These are phyloP conservation scores for Leptodontidium sp. DNA, from an alignment of 2,329 filamentous ascomycete genomes.

Conservation along the genomic window DNA sequence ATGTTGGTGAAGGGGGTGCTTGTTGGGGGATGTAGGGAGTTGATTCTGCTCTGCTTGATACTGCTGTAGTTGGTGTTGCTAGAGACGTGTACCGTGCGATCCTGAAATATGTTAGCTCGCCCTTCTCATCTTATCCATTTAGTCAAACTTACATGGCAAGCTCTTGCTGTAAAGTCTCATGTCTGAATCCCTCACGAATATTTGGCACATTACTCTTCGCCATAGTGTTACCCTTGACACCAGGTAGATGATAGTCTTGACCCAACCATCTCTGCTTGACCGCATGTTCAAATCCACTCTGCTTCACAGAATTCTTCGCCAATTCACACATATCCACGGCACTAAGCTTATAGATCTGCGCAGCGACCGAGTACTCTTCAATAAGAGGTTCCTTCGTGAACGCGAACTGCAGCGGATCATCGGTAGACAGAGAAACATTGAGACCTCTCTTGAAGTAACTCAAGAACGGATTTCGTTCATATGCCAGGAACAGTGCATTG, in stretches of 20 bases:
- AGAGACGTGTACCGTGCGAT: constrained; percentile 47
- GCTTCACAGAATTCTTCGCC: constrained; percentile 93
- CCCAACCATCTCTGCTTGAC: constrained; percentile 95
- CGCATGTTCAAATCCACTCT: constrained; percentile 90
- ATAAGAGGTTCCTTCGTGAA: constrained; percentile 98
- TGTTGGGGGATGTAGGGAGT: constrained; percentile 34
- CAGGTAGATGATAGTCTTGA: constrained; percentile 76
- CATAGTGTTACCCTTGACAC: constrained; percentile 87
- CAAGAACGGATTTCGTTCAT: constrained; percentile 95
- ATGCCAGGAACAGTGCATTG: constrained; percentile 94
- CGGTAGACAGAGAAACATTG: constrained; percentile 95
- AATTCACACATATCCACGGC: constrained; percentile 99
- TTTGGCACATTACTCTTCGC: constrained; percentile 97
- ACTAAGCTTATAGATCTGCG: constrained; percentile 97
- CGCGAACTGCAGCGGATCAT: constrained; percentile 96
- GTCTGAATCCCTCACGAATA: constrained; percentile 86
- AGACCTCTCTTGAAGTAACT: constrained; percentile 94
- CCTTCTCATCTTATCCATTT: not conserved
- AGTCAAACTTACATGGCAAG: constrained; percentile 73
- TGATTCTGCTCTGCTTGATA: constrained; percentile 41
- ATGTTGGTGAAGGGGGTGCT: constrained; percentile 45
- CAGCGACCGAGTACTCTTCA: constrained; percentile 96
- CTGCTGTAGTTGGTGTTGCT: constrained; percentile 39
- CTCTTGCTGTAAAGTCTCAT: constrained; percentile 87
- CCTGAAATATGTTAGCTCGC: constrained; percentile 38